Conservation (phyloP, 768 basidiomycete species). For the Kondoa malvinella region DNA sequence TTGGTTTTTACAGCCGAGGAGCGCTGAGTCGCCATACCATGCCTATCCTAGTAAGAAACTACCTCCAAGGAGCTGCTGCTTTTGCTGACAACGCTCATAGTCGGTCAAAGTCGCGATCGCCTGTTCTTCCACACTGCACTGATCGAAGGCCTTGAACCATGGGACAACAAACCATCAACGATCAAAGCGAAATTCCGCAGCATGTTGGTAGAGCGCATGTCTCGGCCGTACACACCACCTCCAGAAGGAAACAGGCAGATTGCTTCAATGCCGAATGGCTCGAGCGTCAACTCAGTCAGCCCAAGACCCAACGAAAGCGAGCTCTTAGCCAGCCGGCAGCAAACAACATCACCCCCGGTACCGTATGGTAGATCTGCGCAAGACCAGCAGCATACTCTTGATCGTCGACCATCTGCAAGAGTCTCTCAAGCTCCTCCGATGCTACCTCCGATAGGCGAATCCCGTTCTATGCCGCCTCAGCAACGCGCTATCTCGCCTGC, state of each 20-base stretch:
- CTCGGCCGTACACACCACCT: background rate
- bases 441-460: background rate
- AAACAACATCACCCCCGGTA: background rate
- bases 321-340: background rate
- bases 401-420: background rate
- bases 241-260: background rate
- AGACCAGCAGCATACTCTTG: background rate
- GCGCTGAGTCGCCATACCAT: constrained; percentile 72
- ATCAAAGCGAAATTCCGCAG: constrained; percentile 7
- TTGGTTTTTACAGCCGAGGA: constrained; percentile 80
- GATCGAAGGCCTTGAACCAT: constrained; percentile 9
- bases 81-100: background rate
- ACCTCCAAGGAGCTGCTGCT: background rate
- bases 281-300: background rate
- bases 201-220: background rate
- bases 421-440: background rate
- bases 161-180: constrained; percentile 4
- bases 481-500: background rate
- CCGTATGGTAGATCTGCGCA: too few relatives aligned
- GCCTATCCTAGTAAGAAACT: constrained; percentile 36
- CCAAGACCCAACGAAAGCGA: too few relatives aligned
- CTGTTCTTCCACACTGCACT: constrained; percentile 12
- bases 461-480: background rate
- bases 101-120: constrained; percentile 11
- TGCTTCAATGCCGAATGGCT: background rate